phyloP scores from a whole-genome alignment of 805 yeast species.

The Yamadazyma ubonensis region DNA sequence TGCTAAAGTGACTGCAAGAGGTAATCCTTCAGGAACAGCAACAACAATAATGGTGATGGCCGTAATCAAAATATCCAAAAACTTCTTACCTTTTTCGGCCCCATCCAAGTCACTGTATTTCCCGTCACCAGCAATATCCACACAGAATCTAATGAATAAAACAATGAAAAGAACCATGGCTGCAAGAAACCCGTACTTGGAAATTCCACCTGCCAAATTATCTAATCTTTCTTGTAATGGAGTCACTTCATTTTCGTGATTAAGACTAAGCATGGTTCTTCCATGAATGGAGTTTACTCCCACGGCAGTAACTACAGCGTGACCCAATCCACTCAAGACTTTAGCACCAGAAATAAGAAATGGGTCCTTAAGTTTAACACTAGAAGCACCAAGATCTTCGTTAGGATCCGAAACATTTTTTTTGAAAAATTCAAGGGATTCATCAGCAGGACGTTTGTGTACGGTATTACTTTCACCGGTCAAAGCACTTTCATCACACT shows the following conservation, averaged over 20 bases:
- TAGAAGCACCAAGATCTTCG: slow-evolving; percentile 43
- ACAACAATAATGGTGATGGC: slow-evolving; percentile 93
- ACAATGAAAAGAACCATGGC: slow-evolving; percentile 80
- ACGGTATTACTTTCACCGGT: slow-evolving; percentile 94
- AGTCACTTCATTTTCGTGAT: slow-evolving; percentile 76
- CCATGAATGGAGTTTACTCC: slow-evolving; percentile 92
- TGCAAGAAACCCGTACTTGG: slow-evolving; percentile 88
- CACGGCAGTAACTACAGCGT: slow-evolving; percentile 83
- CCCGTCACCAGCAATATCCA: slow-evolving; percentile 55
- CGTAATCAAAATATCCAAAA: slow-evolving; percentile 82
- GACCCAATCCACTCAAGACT: slow-evolving; percentile 81
- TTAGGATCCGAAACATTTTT: slow-evolving; percentile 22
- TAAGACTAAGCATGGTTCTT: slow-evolving; percentile 78
- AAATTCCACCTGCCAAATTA: slow-evolving; percentile 85
- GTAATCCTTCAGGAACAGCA: slow-evolving; percentile 99
- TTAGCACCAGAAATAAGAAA: slow-evolving; percentile 90
- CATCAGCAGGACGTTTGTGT: slow-evolving; percentile 58
- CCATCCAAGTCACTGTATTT: slow-evolving; percentile 45
- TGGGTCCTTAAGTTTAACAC: slow-evolving; percentile 61
- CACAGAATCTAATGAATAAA: slow-evolving; percentile 71
- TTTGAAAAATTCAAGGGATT: slow-evolving; percentile 22
- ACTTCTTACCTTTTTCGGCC: slow-evolving; percentile 79
- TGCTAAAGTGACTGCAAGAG: slow-evolving; percentile 94
- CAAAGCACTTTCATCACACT: slow-evolving; percentile 87
- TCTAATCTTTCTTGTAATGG: slow-evolving; percentile 85